phyloP scores from a whole-genome alignment of 192 early-diverging fungal genomes.

The Dissophora ornata region DNA sequence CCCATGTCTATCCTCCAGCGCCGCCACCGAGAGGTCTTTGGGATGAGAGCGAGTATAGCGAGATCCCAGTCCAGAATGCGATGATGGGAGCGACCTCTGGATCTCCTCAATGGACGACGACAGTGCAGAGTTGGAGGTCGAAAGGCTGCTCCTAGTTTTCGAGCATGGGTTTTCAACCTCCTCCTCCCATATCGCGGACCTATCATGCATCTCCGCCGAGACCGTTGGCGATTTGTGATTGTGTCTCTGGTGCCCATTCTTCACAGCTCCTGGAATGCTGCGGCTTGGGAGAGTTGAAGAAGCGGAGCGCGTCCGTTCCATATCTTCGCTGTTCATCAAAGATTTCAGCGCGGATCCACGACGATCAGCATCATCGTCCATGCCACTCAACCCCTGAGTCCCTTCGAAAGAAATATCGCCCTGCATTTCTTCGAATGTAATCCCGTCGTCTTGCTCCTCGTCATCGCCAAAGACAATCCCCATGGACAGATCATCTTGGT shows the following conservation, averaged over 20 bases:
- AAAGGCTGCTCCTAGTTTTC: constrained; percentile 5
- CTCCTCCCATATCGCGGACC: constrained; percentile 22
- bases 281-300: constrained; percentile 42
- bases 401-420: constrained; percentile 12
- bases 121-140: constrained; percentile 25
- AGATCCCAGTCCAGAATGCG: constrained; percentile 42
- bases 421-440: constrained; percentile 16
- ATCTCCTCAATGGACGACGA: constrained; percentile 53
- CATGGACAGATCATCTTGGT: constrained; percentile 47
- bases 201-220: constrained; percentile 29
- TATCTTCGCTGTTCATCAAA: constrained; percentile 15
- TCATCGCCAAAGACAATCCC: constrained; percentile 45
- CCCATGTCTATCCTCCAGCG: constrained; percentile 2
- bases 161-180: not conserved
- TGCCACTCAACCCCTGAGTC: not conserved
- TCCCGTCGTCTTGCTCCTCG: constrained; percentile 7
- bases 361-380: not conserved
- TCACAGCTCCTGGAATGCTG: constrained; percentile 20
- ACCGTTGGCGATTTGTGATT: constrained; percentile 38
- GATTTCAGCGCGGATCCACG: not conserved
- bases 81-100: constrained; percentile 38
- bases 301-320: constrained; percentile 33
- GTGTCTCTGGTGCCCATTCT: not conserved
- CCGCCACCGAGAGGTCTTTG: constrained; percentile 1
- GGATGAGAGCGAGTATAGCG: constrained; percentile 14